Conservation (phyloP, 1,284 basidiomycete genomes). For the Trichosporon sp. region DNA sequence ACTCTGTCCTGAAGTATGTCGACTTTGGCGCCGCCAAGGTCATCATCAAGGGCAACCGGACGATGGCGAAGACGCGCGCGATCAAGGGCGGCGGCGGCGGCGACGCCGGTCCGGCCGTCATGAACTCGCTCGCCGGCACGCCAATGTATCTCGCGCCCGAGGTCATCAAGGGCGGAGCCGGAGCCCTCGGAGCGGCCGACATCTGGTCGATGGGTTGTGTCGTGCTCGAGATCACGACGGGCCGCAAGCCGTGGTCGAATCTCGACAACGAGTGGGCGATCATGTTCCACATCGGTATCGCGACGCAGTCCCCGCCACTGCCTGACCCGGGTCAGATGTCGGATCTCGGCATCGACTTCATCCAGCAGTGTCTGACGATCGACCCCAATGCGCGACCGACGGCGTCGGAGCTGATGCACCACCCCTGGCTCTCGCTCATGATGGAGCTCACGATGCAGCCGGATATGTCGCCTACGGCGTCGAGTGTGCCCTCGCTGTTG, state of each 20-base stretch:
- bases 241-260: constrained; percentile 92
- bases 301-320: constrained; percentile 91
- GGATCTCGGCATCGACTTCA: constrained; percentile 86
- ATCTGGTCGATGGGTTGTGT: constrained; percentile 94
- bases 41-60: constrained; percentile 85
- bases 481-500: constrained; percentile 10
- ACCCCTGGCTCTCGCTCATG: constrained; percentile 71
- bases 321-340: constrained; percentile 88
- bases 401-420: constrained; percentile 76
- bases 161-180: constrained; percentile 75
- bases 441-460: constrained; percentile 22
- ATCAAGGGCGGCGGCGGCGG: constrained; percentile 46
- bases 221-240: constrained; percentile 91
- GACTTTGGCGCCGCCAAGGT: constrained; percentile 99
- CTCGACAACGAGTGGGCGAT: constrained; percentile 99
- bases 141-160: constrained; percentile 99
- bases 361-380: constrained; percentile 83
- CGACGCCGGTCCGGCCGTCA: constrained; percentile 47
- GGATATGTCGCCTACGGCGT: constrained; percentile 8
- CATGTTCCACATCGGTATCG: constrained; percentile 98
- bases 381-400: constrained; percentile 79
- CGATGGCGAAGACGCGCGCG: constrained; percentile 63
- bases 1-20: constrained; percentile 91
- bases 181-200: constrained; percentile 92
- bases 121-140: constrained; percentile 89